Evolutionary conservation across 768 basidiomycete genomes (phyloP).

Genomic region (Baorangia bicolor): DNA sequence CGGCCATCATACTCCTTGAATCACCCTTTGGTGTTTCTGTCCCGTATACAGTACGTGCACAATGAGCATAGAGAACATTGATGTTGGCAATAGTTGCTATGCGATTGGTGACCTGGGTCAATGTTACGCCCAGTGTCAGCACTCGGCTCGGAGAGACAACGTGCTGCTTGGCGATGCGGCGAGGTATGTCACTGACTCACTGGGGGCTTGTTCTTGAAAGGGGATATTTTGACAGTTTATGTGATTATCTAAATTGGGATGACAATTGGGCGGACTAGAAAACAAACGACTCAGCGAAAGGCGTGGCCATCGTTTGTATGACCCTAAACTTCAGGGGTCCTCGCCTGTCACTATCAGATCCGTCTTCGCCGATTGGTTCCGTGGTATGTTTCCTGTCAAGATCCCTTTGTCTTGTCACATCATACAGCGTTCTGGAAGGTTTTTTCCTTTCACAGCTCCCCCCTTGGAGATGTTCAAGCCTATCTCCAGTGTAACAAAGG

Average conservation of each 20-base stretch:
- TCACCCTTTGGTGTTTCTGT: not conserved
- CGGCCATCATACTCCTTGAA: not conserved
- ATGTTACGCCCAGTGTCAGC: not conserved
- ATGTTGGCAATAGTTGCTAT: not conserved
- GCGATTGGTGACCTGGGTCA: not conserved
- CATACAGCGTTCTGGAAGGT: slow-evolving; percentile 5
- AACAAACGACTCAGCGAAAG: slow-evolving; percentile 20
- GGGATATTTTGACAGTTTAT: slow-evolving; percentile 3
- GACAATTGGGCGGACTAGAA: slow-evolving; percentile 30
- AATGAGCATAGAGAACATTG: not conserved
- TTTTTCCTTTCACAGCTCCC: slow-evolving; percentile 16
- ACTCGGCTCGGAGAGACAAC: slow-evolving; percentile 7
- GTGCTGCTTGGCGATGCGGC: slow-evolving; percentile 3
- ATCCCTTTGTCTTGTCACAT: slow-evolving; percentile 24
- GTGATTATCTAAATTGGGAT: slow-evolving; percentile 12
- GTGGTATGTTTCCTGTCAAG: slow-evolving; percentile 2
- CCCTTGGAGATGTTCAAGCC: slow-evolving; percentile 12
- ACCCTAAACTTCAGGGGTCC: too few species aligned
- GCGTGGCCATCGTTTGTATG: not conserved
- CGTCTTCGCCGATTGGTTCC: slow-evolving; percentile 3
- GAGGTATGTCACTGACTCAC: not conserved
- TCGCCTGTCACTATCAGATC: slow-evolving; percentile 5
- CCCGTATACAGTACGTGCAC: not conserved
- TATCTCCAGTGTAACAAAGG: slow-evolving; percentile 19
- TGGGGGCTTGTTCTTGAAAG: slow-evolving; percentile 7